These are phyloP conservation scores for Actinomortierella wolfii DNA, from an alignment of 371 early-diverging fungal genomes.

Conservation along the genomic window DNA sequence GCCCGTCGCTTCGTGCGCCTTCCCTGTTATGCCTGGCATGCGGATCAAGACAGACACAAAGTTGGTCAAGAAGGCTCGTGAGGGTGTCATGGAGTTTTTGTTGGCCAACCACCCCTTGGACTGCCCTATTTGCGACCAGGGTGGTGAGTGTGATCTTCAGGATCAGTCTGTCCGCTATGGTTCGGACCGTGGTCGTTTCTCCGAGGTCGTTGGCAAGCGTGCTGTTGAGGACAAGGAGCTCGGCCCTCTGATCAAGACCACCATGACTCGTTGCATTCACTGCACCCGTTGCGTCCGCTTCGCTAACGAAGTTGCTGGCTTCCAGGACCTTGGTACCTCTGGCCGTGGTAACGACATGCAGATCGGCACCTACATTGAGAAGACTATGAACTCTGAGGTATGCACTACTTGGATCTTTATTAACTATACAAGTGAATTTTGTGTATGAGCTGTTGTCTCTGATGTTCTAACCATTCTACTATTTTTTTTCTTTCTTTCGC, in stretches of 20 bases:
- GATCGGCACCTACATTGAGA: slow-evolving; percentile 95
- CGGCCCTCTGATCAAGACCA: slow-evolving; percentile 95
- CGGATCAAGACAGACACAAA: slow-evolving; percentile 93
- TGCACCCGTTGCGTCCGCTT: slow-evolving; percentile 99
- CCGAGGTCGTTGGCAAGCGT: slow-evolving; percentile 87
- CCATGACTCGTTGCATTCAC: slow-evolving; percentile 98
- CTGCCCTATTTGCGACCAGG: slow-evolving; percentile 98
- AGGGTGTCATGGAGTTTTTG: slow-evolving; percentile 98
- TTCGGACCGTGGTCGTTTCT: slow-evolving; percentile 90
- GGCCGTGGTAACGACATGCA: slow-evolving; percentile 98
- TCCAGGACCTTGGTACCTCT: slow-evolving; percentile 92
- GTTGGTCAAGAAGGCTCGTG: slow-evolving; percentile 95
- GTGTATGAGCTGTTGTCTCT: background rate
- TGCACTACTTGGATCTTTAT: no score
- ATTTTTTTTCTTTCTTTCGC: background rate
- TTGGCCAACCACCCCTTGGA: slow-evolving; percentile 98
- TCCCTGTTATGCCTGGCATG: slow-evolving; percentile 98
- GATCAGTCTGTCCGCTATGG: slow-evolving; percentile 97
- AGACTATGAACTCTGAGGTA: slow-evolving; percentile 85
- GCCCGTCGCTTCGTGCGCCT: slow-evolving; percentile 96
- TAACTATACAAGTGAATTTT: slow-evolving; percentile 1
- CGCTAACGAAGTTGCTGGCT: slow-evolving; percentile 97
- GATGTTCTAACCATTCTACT: background rate
- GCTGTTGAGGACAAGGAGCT: slow-evolving; percentile 97
- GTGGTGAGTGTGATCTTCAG: slow-evolving; percentile 98